phyloP scores from a whole-genome alignment of 179 eudicot genomes.

The Actinidia chinensis region DNA sequence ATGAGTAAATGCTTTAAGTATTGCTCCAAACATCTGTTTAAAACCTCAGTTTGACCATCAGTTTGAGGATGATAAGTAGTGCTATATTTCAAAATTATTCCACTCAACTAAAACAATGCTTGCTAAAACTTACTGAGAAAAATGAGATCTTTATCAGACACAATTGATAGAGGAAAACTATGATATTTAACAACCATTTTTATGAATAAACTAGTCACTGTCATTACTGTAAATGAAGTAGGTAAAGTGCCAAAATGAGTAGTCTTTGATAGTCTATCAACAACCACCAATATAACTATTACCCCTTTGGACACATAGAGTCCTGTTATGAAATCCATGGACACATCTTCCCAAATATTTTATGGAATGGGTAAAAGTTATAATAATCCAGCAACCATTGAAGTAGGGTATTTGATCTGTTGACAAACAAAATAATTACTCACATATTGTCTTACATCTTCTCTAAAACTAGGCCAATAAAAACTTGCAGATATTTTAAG shows the following conservation, averaged over 20 bases:
- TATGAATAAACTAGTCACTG: neutral
- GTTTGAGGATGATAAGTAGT: neutral
- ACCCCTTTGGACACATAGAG: neutral
- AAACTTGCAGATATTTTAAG: no score
- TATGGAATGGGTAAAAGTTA: no score
- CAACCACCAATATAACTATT: neutral
- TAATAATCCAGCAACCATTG: no score
- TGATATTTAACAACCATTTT: neutral
- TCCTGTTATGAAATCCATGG: no score
- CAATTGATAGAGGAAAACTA: neutral
- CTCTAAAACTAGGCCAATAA: no score
- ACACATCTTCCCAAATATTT: no score
- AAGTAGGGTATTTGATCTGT: no score
- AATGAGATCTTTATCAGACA: neutral
- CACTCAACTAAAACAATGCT: neutral
- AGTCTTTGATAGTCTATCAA: neutral
- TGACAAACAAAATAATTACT: no score
- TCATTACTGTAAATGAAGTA: neutral
- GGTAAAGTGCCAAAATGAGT: neutral
- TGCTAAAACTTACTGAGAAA: neutral
- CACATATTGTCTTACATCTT: no score
- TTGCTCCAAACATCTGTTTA: no score
- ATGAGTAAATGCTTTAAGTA: no score
- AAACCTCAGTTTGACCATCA: neutral
- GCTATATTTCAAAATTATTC: neutral